These are phyloP conservation scores for Podospora appendiculata DNA, from an alignment of 495 filamentous ascomycete genomes.

Conservation along the genomic window DNA sequence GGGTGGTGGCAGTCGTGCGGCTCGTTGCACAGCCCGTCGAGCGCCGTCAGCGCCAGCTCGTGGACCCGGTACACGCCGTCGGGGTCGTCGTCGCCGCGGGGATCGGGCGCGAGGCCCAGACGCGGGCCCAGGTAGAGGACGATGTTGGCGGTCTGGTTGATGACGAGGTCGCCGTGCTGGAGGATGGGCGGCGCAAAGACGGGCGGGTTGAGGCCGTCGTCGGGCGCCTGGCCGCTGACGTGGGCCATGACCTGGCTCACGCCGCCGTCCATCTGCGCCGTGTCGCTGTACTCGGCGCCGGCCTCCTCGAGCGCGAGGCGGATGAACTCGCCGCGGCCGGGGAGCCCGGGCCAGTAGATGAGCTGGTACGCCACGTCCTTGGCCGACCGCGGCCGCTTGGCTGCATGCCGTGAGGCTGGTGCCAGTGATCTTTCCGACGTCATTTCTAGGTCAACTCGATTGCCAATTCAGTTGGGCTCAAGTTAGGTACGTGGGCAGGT, in stretches of 20 bases:
- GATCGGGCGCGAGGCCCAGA: slow-evolving; percentile 40
- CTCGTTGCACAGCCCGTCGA: slow-evolving; percentile 58
- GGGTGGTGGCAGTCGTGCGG: slow-evolving; percentile 64
- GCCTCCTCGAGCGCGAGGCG: slow-evolving; percentile 58
- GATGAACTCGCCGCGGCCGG: slow-evolving; percentile 59
- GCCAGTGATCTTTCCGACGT: too few relatives aligned
- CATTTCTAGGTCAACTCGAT: too few relatives aligned
- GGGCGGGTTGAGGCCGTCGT: slow-evolving; percentile 46
- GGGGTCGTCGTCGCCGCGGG: slow-evolving; percentile 34
- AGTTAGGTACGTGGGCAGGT: too few relatives aligned
- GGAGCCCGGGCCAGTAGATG: slow-evolving; percentile 56
- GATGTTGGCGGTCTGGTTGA: slow-evolving; percentile 59
- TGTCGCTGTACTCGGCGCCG: slow-evolving; percentile 52
- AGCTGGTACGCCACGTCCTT: slow-evolving; percentile 46
- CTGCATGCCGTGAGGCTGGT: too few relatives aligned
- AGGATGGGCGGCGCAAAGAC: slow-evolving; percentile 55
- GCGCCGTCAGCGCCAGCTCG: slow-evolving; percentile 52
- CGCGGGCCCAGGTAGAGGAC: slow-evolving; percentile 50
- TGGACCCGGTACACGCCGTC: slow-evolving; percentile 44
- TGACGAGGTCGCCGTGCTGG: slow-evolving; percentile 46
- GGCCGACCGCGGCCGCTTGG: slow-evolving; percentile 31
- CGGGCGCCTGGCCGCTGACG: slow-evolving; percentile 25
- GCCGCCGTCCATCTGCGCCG: slow-evolving; percentile 32
- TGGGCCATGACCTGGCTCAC: slow-evolving; percentile 27
- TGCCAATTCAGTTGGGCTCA: too few relatives aligned